A percentile compares a stretch with the other conserved stretches of the same genome.
Evolutionary conservation across 1,284 basidiomycete genomes (phyloP).

Genomic region (Coniferiporia weirii): DNA sequence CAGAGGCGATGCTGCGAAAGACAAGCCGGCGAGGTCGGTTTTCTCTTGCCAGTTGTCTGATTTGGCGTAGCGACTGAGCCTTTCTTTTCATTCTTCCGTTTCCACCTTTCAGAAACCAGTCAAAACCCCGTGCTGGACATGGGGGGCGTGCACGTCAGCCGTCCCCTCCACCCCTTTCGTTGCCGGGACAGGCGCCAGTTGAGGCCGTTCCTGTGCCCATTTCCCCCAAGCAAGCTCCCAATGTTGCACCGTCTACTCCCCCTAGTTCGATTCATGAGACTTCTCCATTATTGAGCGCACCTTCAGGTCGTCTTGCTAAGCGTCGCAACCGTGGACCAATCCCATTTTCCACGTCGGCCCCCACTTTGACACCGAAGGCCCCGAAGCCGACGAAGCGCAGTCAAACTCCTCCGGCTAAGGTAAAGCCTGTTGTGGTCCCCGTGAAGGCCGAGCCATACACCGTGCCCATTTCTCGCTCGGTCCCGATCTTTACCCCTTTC

Average conservation of each 20-base stretch:
- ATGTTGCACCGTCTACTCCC: neutral
- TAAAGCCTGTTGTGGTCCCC: slow-evolving; percentile 11
- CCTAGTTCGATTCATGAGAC: neutral
- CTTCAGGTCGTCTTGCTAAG: slow-evolving; percentile 17
- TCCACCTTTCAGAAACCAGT: neutral
- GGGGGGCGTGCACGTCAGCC: slow-evolving; percentile 17
- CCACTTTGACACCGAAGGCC: slow-evolving; percentile 4
- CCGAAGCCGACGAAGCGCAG: slow-evolving; percentile 4
- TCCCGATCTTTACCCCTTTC: slow-evolving; percentile 10
- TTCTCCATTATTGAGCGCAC: slow-evolving; percentile 6
- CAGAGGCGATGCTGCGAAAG: slow-evolving; percentile 12
- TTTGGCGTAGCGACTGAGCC: neutral
- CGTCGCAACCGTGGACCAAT: slow-evolving; percentile 15
- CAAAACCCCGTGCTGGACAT: slow-evolving; percentile 20
- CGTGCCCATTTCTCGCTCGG: slow-evolving; percentile 12
- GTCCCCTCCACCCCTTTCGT: slow-evolving; percentile 16
- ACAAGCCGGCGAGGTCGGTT: slow-evolving; percentile 16
- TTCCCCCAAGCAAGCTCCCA: neutral
- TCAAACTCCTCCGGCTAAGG: neutral
- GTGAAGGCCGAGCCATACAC: slow-evolving; percentile 1
- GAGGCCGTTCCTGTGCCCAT: slow-evolving; percentile 4
- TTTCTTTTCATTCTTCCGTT: neutral
- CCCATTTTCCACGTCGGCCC: slow-evolving; percentile 4
- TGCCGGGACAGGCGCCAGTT: slow-evolving; percentile 12
- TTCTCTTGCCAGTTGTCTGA: neutral